These are phyloP conservation scores for Trichophyton schoenleinii DNA, from an alignment of 2,329 filamentous ascomycete species.

Conservation along the genomic window DNA sequence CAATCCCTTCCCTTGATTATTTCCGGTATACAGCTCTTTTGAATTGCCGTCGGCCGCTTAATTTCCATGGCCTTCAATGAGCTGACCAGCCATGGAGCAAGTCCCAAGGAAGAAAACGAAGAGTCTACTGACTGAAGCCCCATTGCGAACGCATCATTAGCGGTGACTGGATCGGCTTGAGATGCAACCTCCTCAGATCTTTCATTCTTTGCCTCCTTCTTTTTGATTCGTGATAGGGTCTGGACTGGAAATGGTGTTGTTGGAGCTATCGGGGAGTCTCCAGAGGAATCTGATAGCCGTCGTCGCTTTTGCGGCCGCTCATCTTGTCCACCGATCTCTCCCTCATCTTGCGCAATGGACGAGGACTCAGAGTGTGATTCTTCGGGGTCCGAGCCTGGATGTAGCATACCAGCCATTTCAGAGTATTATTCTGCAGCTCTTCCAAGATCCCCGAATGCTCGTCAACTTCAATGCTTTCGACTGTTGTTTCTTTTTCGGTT, in stretches of 20 bases:
- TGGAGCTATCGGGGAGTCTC: constrained; percentile 21
- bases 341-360: neutral
- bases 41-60: constrained; percentile 78
- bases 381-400: neutral
- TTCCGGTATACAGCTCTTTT: constrained; percentile 82
- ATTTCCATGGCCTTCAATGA: constrained; percentile 71
- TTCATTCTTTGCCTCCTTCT: constrained; percentile 19
- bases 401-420: neutral
- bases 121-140: constrained; percentile 34
- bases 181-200: constrained; percentile 15
- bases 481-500: neutral
- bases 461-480: neutral
- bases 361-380: neutral
- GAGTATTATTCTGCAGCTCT: neutral
- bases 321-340: constrained; percentile 8
- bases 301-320: constrained; percentile 28
- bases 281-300: constrained; percentile 26
- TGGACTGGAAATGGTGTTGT: constrained; percentile 22
- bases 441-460: neutral
- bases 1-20: constrained; percentile 86
- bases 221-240: constrained; percentile 31
- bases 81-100: constrained; percentile 77
- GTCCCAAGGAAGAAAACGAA: constrained; percentile 56
- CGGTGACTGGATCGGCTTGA: constrained; percentile 24
- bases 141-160: constrained; percentile 27